Percentiles rank a stretch among this genome's conserved stretches.
These are phyloP conservation scores for Grammothele lineata DNA, from an alignment of 768 basidiomycete species.

Conservation along the genomic window DNA sequence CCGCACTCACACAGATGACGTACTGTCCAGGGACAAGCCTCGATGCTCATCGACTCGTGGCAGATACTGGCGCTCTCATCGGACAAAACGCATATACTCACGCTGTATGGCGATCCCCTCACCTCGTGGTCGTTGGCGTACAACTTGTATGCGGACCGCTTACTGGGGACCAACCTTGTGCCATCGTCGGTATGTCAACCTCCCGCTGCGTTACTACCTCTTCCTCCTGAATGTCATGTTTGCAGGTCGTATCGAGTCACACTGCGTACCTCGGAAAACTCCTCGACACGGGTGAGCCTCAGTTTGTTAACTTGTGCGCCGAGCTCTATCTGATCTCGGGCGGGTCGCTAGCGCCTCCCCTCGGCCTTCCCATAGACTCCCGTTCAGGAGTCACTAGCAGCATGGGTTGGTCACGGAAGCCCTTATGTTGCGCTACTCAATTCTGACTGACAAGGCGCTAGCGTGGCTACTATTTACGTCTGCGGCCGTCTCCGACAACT, in stretches of 20 bases:
- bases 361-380: conserved; percentile 8
- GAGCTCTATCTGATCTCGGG: too few species aligned
- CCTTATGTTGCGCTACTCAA: too few species aligned
- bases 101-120: conserved; percentile 7
- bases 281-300: neutral
- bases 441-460: too few species aligned
- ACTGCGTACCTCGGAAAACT: conserved; percentile 4
- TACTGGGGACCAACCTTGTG: conserved; percentile 8
- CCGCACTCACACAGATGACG: too few species aligned
- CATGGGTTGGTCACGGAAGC: too few species aligned
- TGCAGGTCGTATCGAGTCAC: conserved; percentile 4
- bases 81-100: conserved; percentile 5
- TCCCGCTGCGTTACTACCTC: too few species aligned
- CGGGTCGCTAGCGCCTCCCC: neutral
- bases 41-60: conserved; percentile 6
- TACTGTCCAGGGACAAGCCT: conserved; percentile 12
- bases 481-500: conserved; percentile 7
- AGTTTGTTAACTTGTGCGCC: too few species aligned
- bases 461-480: conserved; percentile 17
- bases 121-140: conserved; percentile 14
- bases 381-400: neutral
- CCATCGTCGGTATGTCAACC: conserved; percentile 4
- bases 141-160: conserved; percentile 14
- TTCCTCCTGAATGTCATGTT: too few species aligned
- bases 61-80: conserved; percentile 3